Conservation (phyloP, 305 asterid genomes). For the Fraxinus xanthoxyloides region DNA sequence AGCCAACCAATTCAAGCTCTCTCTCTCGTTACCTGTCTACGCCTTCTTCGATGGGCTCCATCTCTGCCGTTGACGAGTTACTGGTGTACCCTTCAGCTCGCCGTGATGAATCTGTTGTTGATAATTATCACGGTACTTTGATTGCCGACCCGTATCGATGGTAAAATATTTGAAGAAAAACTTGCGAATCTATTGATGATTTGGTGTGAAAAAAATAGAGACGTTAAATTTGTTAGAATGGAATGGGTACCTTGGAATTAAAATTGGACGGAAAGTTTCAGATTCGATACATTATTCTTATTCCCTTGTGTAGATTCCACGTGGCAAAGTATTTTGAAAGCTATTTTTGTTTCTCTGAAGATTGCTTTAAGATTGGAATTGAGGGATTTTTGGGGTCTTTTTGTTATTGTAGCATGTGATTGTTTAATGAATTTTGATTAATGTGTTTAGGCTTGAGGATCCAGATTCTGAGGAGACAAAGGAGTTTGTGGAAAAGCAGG, state of each 20-base stretch:
- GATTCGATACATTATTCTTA: neutral
- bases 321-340: neutral
- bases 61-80: constrained; percentile 36
- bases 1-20: neutral
- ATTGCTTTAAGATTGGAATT: constrained; percentile 1
- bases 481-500: constrained; percentile 72
- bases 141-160: constrained; percentile 92
- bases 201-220: neutral
- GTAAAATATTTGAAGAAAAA: constrained; percentile 32
- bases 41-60: constrained; percentile 53
- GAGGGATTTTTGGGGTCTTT: neutral
- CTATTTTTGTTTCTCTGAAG: neutral
- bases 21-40: neutral
- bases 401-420: neutral
- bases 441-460: constrained; percentile 79
- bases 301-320: neutral
- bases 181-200: neutral
- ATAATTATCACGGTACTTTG: constrained; percentile 64
- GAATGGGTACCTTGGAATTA: neutral
- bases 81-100: constrained; percentile 64
- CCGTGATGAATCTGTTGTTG: constrained; percentile 73
- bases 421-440: constrained; percentile 21
- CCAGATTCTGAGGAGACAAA: constrained; percentile 89
- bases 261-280: neutral
- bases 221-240: neutral